phyloP scores from a whole-genome alignment of 352 stramenopile genomes.

The Phytophthora lateralis region DNA sequence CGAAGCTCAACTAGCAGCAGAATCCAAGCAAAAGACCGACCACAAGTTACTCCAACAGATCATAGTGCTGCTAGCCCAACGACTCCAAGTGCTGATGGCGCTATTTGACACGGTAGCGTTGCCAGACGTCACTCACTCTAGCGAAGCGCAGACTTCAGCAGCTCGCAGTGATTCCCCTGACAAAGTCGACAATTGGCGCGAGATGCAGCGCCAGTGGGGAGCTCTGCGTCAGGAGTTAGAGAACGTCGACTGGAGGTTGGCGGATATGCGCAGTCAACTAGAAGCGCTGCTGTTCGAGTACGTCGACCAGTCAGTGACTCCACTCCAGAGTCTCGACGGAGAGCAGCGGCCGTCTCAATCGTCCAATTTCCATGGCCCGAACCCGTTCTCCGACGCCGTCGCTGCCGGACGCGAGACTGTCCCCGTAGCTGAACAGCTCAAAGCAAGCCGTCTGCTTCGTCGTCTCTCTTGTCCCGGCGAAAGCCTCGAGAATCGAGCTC shows the following conservation, averaged over 20 bases:
- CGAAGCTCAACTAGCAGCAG: slow-evolving; percentile 13
- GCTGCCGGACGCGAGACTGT: slow-evolving; percentile 62
- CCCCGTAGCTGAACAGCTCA: slow-evolving; percentile 59
- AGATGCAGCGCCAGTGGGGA: slow-evolving; percentile 55
- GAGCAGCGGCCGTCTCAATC: slow-evolving; percentile 4
- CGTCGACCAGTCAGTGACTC: slow-evolving; percentile 1
- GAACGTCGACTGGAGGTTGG: slow-evolving; percentile 67
- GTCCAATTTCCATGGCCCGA: slow-evolving; percentile 32
- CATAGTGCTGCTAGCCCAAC: slow-evolving; percentile 48
- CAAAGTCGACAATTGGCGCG: slow-evolving; percentile 45
- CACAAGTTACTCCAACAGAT: slow-evolving; percentile 52
- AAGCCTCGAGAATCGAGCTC: slow-evolving; percentile 25
- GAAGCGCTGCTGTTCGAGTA: slow-evolving; percentile 55
- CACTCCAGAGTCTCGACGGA: not conserved
- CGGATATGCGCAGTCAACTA: slow-evolving; percentile 59
- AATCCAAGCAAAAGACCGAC: slow-evolving; percentile 40
- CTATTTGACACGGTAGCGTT: slow-evolving; percentile 45
- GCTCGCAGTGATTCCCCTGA: too few relatives aligned
- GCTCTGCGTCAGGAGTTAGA: slow-evolving; percentile 49
- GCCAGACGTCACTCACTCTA: not conserved
- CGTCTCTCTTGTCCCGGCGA: slow-evolving; percentile 19
- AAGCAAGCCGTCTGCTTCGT: slow-evolving; percentile 33
- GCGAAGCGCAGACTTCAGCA: not conserved
- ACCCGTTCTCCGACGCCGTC: slow-evolving; percentile 75
- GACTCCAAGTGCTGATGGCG: slow-evolving; percentile 50